Percentiles rank a stretch among this genome's conserved stretches.
phyloP scores from a whole-genome alignment of 768 basidiomycete species.

The Suillus ampliporus region DNA sequence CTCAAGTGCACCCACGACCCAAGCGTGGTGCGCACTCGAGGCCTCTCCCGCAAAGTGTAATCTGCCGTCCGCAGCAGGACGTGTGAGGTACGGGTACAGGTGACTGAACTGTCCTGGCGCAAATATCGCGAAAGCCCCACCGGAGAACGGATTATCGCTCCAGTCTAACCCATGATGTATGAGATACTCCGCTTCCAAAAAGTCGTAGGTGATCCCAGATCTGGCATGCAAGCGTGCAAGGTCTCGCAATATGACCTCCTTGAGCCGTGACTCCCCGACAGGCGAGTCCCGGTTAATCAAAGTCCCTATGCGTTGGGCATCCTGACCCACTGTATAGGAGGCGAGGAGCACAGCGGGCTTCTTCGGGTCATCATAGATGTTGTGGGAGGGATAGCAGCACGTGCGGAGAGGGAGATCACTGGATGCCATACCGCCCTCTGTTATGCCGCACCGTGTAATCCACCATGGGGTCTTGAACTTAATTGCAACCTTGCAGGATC shows the following conservation, averaged over 20 bases:
- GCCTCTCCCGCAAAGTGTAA: constrained; percentile 8
- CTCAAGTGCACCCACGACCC: constrained; percentile 3
- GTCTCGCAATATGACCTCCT: constrained; percentile 1
- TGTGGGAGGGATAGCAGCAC: constrained; percentile 2
- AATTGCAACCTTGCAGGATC: not conserved
- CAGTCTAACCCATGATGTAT: not conserved
- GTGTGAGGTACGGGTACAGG: not conserved
- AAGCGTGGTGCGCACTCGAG: constrained; percentile 4
- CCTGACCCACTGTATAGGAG: not conserved
- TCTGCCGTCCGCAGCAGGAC: constrained; percentile 2
- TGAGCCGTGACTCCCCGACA: not conserved
- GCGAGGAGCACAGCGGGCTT: constrained; percentile 3
- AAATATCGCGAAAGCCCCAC: not conserved
- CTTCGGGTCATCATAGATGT: not conserved
- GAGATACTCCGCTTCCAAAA: not conserved
- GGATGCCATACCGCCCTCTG: not conserved
- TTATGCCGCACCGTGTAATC: not conserved
- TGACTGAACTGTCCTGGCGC: not conserved
- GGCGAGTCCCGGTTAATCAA: not conserved
- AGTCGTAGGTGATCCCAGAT: constrained; percentile 5
- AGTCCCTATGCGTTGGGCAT: not conserved
- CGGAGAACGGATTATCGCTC: not conserved
- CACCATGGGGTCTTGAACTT: constrained; percentile 8
- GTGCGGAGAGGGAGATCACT: not conserved
- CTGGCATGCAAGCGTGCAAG: constrained; percentile 1